These are phyloP conservation scores for Raffaelea ambrosiae DNA, from an alignment of 2,329 filamentous ascomycete species.

Conservation along the genomic window DNA sequence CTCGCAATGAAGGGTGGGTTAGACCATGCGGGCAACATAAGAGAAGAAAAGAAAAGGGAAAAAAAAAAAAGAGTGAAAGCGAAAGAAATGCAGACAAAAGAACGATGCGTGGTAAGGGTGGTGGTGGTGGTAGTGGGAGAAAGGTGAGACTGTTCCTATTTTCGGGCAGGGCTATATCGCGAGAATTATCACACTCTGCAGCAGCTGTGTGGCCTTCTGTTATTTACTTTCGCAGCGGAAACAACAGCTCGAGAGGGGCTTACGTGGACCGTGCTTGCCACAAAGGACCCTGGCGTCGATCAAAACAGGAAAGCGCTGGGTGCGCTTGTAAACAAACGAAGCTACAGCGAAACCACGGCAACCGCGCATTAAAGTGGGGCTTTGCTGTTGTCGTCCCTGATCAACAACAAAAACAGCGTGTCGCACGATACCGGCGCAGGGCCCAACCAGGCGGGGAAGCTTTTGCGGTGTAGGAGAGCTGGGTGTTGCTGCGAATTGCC, in stretches of 20 bases:
- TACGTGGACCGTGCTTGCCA: constrained; percentile 4
- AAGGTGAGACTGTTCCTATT: too few species aligned
- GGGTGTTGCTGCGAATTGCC: too few species aligned
- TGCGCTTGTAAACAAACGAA: constrained; percentile 9
- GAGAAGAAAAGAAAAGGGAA: background rate
- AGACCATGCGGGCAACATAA: background rate
- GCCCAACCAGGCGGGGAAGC: background rate
- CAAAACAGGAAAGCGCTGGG: constrained; percentile 11
- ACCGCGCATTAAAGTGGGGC: constrained; percentile 1
- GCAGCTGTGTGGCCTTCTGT: too few species aligned
- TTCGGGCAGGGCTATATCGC: too few species aligned
- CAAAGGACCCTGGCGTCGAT: constrained; percentile 3
- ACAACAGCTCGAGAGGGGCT: background rate
- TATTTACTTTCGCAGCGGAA: too few species aligned
- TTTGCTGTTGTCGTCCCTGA: background rate
- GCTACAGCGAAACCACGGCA: constrained; percentile 10
- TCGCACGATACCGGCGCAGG: background rate
- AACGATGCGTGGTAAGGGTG: background rate
- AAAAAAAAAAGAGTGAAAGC: background rate
- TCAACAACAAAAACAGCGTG: background rate
- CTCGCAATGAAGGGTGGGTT: background rate
- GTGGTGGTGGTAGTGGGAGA: too few species aligned
- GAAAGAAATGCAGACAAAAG: background rate
- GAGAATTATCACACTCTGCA: too few species aligned
- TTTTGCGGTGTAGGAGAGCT: too few species aligned